A percentile compares a stretch with the other conserved stretches of the same genome.
Evolutionary conservation across 2,329 filamentous ascomycete genomes (phyloP).

Genomic region (Myrmaecium sp.): DNA sequence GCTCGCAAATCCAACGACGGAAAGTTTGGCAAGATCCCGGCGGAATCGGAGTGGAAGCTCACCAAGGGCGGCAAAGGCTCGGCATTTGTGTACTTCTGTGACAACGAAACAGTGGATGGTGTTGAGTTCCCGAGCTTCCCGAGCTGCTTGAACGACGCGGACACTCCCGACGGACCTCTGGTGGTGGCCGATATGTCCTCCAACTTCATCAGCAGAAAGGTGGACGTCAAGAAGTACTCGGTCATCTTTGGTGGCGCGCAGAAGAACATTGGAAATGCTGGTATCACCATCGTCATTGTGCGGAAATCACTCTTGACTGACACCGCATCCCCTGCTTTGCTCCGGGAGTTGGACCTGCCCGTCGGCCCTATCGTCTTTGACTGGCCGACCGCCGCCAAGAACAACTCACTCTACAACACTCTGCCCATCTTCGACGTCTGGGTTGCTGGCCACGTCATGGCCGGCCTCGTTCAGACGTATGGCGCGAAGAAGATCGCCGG

Average conservation of each 20-base stretch:
- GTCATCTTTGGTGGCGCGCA: conserved; percentile 82
- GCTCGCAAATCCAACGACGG: conserved; percentile 45
- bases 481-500: conserved; percentile 52
- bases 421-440: conserved; percentile 90
- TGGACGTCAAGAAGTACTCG: conserved; percentile 65
- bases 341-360: conserved; percentile 60
- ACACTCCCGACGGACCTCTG: conserved; percentile 47
- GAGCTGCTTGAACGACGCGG: conserved; percentile 43
- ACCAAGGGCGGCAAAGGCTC: conserved; percentile 39
- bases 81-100: conserved; percentile 76
- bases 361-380: conserved; percentile 65
- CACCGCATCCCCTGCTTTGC: conserved; percentile 49
- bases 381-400: conserved; percentile 75
- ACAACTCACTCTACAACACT: conserved; percentile 92
- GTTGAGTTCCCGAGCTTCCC: conserved; percentile 75
- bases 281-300: conserved; percentile 73
- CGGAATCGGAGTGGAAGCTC: conserved; percentile 60
- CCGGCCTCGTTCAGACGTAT: conserved; percentile 49
- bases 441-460: conserved; percentile 76
- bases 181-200: conserved; percentile 89
- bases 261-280: conserved; percentile 80
- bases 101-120: conserved; percentile 88
- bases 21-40: conserved; percentile 74
- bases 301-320: conserved; percentile 56
- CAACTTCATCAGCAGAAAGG: conserved; percentile 70